Evolutionary conservation across 768 basidiomycete species (phyloP).

Genomic region (Basidioascus undulatus): DNA sequence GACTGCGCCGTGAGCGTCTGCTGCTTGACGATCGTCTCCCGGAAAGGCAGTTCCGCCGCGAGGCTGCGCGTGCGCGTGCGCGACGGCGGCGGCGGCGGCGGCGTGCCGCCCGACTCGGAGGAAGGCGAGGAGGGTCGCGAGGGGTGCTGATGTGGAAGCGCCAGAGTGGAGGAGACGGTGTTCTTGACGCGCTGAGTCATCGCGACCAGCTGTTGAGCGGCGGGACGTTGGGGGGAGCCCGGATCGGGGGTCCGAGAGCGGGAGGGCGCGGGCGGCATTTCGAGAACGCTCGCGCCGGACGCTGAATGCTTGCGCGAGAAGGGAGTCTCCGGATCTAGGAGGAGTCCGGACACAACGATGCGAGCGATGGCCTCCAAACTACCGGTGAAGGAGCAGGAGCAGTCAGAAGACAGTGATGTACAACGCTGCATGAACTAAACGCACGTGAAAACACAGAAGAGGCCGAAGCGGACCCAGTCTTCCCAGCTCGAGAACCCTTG

Average conservation of each 20-base stretch:
- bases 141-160: too few species aligned
- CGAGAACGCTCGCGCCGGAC: too few species aligned
- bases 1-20: constrained; percentile 15
- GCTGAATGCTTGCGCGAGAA: too few species aligned
- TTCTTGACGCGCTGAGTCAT: too few species aligned
- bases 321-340: constrained; percentile 51
- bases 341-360: constrained; percentile 66
- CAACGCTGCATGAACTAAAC: constrained; percentile 14
- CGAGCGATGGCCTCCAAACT: constrained; percentile 69
- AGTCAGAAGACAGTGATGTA: not conserved
- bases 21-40: constrained; percentile 18
- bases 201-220: too few species aligned
- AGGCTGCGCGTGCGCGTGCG: constrained; percentile 41
- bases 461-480: constrained; percentile 54
- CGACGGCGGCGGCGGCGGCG: constrained; percentile 14
- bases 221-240: too few species aligned
- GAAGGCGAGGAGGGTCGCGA: too few species aligned
- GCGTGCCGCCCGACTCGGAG: too few species aligned
- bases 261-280: too few species aligned
- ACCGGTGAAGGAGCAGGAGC: too few species aligned
- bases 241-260: too few species aligned
- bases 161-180: too few species aligned
- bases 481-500: constrained; percentile 55
- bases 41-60: constrained; percentile 23
- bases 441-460: constrained; percentile 72